These are phyloP conservation scores for Dionaea muscipula DNA, from an alignment of 179 eudicot species.

Conservation along the genomic window DNA sequence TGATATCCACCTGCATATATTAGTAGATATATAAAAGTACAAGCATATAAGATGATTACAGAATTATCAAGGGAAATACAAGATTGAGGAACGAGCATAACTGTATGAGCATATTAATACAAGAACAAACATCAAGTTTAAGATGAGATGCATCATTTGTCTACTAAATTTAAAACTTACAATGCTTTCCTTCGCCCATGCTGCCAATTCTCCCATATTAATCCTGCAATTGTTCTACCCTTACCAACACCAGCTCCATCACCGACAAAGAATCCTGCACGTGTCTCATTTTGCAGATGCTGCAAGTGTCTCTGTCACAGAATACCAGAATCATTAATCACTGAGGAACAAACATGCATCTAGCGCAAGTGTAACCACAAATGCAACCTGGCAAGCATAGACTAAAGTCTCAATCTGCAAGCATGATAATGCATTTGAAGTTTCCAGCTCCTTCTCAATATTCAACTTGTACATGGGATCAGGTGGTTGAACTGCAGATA, in stretches of 20 bases:
- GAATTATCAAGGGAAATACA: too few relatives aligned
- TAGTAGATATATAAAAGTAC: slow-evolving; percentile 11
- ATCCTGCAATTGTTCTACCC: slow-evolving; percentile 97
- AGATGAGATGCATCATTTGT: not conserved
- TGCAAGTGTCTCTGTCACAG: slow-evolving; percentile 79
- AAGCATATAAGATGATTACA: slow-evolving; percentile 2
- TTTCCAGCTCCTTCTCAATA: slow-evolving; percentile 59
- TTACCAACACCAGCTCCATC: slow-evolving; percentile 99
- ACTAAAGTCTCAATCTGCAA: slow-evolving; percentile 93
- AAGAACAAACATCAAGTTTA: slow-evolving; percentile 1
- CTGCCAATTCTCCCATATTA: slow-evolving; percentile 99
- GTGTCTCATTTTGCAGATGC: slow-evolving; percentile 63
- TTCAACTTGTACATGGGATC: slow-evolving; percentile 83
- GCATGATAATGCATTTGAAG: slow-evolving; percentile 65
- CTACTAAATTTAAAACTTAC: slow-evolving; percentile 35
- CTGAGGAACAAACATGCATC: not conserved
- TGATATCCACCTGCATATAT: slow-evolving; percentile 80
- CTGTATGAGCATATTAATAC: slow-evolving; percentile 1
- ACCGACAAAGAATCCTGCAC: slow-evolving; percentile 96
- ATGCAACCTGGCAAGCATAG: slow-evolving; percentile 89
- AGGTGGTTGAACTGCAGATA: slow-evolving; percentile 97
- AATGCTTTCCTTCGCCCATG: slow-evolving; percentile 74
- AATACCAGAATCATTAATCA: slow-evolving; percentile 12
- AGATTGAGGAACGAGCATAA: too few relatives aligned
- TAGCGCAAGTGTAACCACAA: slow-evolving; percentile 3